phyloP scores from a whole-genome alignment of 306 rosid species.

The Sindora glabra region DNA sequence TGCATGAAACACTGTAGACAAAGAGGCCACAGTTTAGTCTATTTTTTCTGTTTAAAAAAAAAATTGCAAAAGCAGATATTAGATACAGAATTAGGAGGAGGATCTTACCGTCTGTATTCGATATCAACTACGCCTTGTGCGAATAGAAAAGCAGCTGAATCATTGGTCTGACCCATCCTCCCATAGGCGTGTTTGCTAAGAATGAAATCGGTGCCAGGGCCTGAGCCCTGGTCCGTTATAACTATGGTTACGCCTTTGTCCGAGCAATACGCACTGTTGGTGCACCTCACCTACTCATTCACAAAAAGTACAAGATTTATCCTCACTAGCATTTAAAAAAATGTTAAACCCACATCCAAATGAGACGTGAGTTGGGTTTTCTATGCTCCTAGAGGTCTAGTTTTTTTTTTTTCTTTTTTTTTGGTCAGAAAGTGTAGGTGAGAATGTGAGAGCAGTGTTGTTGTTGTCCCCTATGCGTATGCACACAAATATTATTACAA shows the following conservation, averaged over 20 bases:
- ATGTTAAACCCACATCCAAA: too few species aligned
- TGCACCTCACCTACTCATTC: constrained; percentile 59
- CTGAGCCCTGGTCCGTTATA: constrained; percentile 73
- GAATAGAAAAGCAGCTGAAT: constrained; percentile 42
- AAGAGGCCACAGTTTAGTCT: constrained; percentile 6
- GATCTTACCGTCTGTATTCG: constrained; percentile 66
- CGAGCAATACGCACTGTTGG: constrained; percentile 50
- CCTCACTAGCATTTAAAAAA: too few species aligned
- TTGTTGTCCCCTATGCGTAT: neutral
- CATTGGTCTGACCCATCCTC: constrained; percentile 58
- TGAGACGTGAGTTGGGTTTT: too few species aligned
- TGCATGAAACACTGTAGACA: constrained; percentile 69
- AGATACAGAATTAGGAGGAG: neutral
- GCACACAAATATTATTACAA: neutral
- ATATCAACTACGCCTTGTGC: constrained; percentile 58
- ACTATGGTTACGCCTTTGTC: constrained; percentile 63
- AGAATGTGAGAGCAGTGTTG: too few species aligned
- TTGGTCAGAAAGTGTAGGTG: too few species aligned
- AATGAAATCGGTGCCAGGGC: constrained; percentile 59
- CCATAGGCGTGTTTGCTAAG: constrained; percentile 64
- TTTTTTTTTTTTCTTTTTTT: too few species aligned
- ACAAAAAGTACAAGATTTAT: neutral
- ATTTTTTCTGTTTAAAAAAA: too few species aligned
- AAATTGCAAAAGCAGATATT: neutral
- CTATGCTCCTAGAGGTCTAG: too few species aligned